Evolutionary conservation across 805 yeast species (phyloP), one percentile per base, ranked within the genome.

Genomic region (Clavispora carvajalis): DNA sequence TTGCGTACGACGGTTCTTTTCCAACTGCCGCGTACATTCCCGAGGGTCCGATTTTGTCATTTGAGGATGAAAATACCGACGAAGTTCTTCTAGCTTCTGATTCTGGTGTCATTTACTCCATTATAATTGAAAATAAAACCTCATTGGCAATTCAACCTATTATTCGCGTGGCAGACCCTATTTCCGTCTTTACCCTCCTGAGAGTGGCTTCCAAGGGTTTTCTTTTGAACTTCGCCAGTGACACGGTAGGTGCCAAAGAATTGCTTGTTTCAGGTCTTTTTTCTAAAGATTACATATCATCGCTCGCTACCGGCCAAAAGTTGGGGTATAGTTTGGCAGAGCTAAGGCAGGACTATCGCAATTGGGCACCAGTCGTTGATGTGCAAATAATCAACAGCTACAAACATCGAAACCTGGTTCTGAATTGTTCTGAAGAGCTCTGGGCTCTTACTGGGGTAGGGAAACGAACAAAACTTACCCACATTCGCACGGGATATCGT

Each of bases 331-430:
- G 59, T 18, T 48, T 40, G 22, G 62, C 59, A 5, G 46, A 46
- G 21, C 38, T 63, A 6, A 24, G 60, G 2, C 50, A 51, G 2
- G 67, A 59, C 39, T 67, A 62, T 52, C 61, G 59, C 26, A 71
- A 67, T 45, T 74, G 80, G 79, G 62, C 77, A 0, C 79, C 79
- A 0, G 38, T 74, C 1, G 43, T 69, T 15, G 78, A 74, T 52
- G 51, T 68, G 2, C 60, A 55, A 41, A 51, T 71, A 2, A 54
- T 70, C 1, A 64, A 65, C 17, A 44, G 64, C 1, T 48, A 25
- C 29, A 38, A 33, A 8, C 44, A 57, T n/a, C 49, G 60, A 18
- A 45, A 43, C 18, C 31, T 53, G 30, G 25, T 49, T 25, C 43
- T 42, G 37, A 37, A 39, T 30, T 48, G 57, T 1, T 46, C 50